A percentile compares a stretch with the other conserved stretches of the same genome.
Conservation (phyloP, 306 rosid species). For the Astragalus glycyphyllos region DNA sequence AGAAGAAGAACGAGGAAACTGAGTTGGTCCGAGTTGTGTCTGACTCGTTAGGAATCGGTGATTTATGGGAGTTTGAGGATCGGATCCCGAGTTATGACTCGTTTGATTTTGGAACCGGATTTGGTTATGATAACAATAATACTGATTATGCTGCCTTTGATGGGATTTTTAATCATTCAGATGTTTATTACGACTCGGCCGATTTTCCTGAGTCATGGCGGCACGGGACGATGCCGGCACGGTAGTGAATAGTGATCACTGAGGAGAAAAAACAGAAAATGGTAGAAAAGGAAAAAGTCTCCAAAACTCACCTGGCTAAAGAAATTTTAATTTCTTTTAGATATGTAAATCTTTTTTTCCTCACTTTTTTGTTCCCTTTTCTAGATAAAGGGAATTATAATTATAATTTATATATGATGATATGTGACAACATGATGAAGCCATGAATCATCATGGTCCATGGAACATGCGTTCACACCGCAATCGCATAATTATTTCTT, state of each 20-base stretch:
- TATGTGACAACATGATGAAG: slow-evolving; percentile 2
- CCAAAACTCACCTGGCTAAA: background rate
- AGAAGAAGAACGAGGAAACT: slow-evolving; percentile 37
- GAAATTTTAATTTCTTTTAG: slow-evolving; percentile 28
- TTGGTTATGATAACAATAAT: background rate
- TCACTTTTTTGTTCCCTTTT: slow-evolving; percentile 28
- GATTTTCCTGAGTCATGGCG: slow-evolving; percentile 68
- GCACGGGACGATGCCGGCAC: slow-evolving; percentile 73
- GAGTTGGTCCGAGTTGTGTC: slow-evolving; percentile 59
- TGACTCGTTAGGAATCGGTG: slow-evolving; percentile 69
- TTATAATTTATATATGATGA: background rate
- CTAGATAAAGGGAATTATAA: slow-evolving; percentile 15
- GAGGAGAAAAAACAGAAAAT: background rate
- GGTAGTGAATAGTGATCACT: slow-evolving; percentile 34
- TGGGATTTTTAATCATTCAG: slow-evolving; percentile 72
- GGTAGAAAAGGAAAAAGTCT: background rate
- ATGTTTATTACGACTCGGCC: slow-evolving; percentile 64
- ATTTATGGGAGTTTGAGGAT: slow-evolving; percentile 73
- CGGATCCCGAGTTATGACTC: slow-evolving; percentile 65
- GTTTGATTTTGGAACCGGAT: slow-evolving; percentile 59
- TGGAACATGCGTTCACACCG: background rate
- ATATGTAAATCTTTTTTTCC: slow-evolving; percentile 48
- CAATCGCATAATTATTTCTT: no score
- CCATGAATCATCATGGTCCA: background rate
- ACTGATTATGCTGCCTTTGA: slow-evolving; percentile 63